Evolutionary conservation across 805 yeast species (phyloP), one percentile per base, ranked within the genome.

Genomic region (Lachancea sp.): DNA sequence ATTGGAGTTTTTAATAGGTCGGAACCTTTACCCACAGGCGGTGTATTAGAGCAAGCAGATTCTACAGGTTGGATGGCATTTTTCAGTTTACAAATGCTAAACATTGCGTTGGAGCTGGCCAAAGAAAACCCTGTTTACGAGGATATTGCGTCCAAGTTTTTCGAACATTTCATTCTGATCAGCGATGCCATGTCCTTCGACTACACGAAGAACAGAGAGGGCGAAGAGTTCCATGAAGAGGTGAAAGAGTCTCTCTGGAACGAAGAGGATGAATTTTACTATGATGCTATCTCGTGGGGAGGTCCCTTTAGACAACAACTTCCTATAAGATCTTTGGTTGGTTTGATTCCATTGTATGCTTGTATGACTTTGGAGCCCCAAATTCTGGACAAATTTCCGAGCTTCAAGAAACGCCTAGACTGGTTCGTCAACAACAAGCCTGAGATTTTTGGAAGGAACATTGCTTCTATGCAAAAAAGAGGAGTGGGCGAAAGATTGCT

Each of bases 1-100:
- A 89, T 89, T 66, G 96, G 96, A 53, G 74, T 89, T 49, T 89
- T 89, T 70, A 89, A 89, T 65, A 76, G 97, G 62, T 85, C 95
- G 5, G 97, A 89, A 69, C 93, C 95, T 1, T 71, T 86, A 56
- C 97, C 97, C 33, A 86, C 95, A 1, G 96, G 96, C 33, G 96
- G 96, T 40, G 77, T 74, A 31, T 73, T 89, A 51, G 95, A 87
- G 60, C 97, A 89, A 66, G 95, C 96, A 0, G 97, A 89, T 66
- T 85, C 95, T 13, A 90, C 97, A 10, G 96, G 96, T 25, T 89
- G 97, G 97, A 86, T 89, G 93, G 96, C 95, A 0, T 89, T 91
- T 69, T 89, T 83, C 68, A 78, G 85, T 26, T 72, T 90, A 57
- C 90, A 85, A 60, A 88, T 89, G 96, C 75, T 90, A 66, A 89